These are phyloP conservation scores for Vitis cinerea DNA, from an alignment of 164 flowering plant genomes.

Conservation along the genomic window DNA sequence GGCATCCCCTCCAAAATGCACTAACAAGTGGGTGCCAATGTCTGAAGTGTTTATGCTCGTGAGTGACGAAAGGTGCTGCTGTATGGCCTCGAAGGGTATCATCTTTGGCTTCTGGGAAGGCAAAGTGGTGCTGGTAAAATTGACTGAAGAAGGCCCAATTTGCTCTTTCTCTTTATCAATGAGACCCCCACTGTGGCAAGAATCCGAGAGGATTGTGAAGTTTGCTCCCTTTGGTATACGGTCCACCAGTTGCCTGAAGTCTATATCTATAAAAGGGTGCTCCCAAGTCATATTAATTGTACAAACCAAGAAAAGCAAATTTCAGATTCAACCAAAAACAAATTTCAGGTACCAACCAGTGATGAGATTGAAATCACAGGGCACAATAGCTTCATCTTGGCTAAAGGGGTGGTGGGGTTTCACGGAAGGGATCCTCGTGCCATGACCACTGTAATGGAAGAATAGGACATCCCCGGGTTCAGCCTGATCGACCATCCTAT, in stretches of 20 bases:
- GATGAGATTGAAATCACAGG: conserved; percentile 77
- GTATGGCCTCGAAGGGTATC: conserved; percentile 47
- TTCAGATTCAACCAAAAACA: background rate
- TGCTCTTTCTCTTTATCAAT: conserved; percentile 81
- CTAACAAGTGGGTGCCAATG: conserved; percentile 43
- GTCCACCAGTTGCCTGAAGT: conserved; percentile 63
- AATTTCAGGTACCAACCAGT: conserved; percentile 41
- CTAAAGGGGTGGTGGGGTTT: conserved; percentile 26
- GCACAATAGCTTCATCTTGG: conserved; percentile 78
- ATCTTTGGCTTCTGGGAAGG: conserved; percentile 14
- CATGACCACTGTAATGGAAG: conserved; percentile 89
- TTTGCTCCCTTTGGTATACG: conserved; percentile 57
- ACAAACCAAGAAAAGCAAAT: background rate
- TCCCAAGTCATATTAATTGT: background rate
- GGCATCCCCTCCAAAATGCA: conserved; percentile 47
- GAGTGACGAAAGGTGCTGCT: conserved; percentile 39
- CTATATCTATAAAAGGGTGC: conserved; percentile 39
- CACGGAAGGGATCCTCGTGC: conserved; percentile 50
- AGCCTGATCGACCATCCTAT: conserved; percentile 50
- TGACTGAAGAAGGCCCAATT: conserved; percentile 47
- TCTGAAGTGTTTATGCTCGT: conserved; percentile 48
- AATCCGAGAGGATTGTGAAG: conserved; percentile 79
- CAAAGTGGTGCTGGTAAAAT: background rate
- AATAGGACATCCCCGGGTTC: conserved; percentile 58
- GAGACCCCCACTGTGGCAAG: conserved; percentile 90